phyloP scores from a whole-genome alignment of 345 rosid species.

The Combretum micranthum region DNA sequence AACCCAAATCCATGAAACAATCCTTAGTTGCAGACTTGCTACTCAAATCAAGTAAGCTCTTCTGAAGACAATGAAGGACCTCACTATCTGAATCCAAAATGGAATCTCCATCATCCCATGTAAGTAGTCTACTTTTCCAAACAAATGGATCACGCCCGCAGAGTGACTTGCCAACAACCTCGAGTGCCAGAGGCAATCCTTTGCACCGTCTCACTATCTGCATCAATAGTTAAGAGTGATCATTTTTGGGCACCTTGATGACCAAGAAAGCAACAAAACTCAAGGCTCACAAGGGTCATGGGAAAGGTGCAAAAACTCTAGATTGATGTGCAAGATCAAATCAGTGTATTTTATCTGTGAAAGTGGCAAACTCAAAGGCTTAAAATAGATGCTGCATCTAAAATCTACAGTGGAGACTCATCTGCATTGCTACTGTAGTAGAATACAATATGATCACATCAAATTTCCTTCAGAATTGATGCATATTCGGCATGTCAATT shows the following conservation, averaged over 20 bases:
- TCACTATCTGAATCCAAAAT: constrained; percentile 16
- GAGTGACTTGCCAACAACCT: constrained; percentile 47
- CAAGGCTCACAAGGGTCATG: background rate
- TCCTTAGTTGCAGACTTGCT: constrained; percentile 17
- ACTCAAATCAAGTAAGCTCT: constrained; percentile 35
- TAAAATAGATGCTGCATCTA: too few relatives aligned
- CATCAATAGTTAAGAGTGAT: background rate
- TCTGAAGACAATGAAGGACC: constrained; percentile 32
- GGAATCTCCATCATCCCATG: constrained; percentile 19
- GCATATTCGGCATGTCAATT: background rate
- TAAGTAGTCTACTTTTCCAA: constrained; percentile 27
- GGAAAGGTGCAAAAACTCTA: too few relatives aligned
- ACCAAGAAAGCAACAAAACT: background rate
- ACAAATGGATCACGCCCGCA: constrained; percentile 14
- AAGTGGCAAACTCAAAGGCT: too few relatives aligned
- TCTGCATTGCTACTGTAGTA: background rate
- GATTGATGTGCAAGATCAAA: too few relatives aligned
- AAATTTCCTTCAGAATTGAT: background rate
- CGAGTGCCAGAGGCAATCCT: constrained; percentile 49
- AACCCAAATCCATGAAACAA: constrained; percentile 55
- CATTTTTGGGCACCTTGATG: background rate
- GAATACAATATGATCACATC: background rate
- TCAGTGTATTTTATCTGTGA: too few relatives aligned
- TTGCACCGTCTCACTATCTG: constrained; percentile 52
- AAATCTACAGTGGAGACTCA: too few relatives aligned